Conservation (phyloP, 257 asterid species). For the Cruciata laevipes region DNA sequence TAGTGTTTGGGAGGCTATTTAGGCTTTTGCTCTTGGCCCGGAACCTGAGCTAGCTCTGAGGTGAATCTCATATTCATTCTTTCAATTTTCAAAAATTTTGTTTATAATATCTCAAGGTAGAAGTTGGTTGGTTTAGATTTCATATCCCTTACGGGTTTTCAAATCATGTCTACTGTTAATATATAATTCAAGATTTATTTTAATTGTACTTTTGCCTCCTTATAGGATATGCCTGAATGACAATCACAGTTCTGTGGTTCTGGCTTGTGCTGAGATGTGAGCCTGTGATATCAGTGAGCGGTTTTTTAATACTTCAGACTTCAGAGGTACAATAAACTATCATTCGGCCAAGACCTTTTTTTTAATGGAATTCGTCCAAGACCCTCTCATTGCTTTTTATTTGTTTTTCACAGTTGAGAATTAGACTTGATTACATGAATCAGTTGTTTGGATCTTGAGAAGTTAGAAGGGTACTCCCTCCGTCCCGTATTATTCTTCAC, state of each 20-base stretch:
- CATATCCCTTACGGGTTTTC: not conserved
- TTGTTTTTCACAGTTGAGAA: too few species aligned
- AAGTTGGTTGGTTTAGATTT: not conserved
- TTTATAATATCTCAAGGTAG: not conserved
- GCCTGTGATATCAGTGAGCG: constrained; percentile 57
- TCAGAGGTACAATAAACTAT: constrained; percentile 73
- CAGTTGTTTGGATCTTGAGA: too few species aligned
- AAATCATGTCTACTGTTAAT: too few species aligned
- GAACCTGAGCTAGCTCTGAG: constrained; percentile 92
- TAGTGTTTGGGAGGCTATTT: constrained; percentile 88
- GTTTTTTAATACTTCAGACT: constrained; percentile 50
- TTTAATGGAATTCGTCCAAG: too few species aligned
- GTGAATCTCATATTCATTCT: constrained; percentile 23
- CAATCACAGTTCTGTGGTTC: constrained; percentile 72
- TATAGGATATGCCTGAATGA: constrained; percentile 83
- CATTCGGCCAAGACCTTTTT: too few species aligned
- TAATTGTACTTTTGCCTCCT: constrained; percentile 12
- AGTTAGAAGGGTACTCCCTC: too few species aligned
- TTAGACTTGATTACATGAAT: too few species aligned
- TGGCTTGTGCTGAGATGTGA: constrained; percentile 69
- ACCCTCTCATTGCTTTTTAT: too few species aligned
- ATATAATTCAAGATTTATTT: not conserved
- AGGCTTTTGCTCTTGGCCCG: constrained; percentile 98
- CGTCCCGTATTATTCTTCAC: too few species aligned
- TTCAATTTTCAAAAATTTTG: not conserved